Conservation (phyloP, 345 rosid genomes). For the Corchorus capsularis region DNA sequence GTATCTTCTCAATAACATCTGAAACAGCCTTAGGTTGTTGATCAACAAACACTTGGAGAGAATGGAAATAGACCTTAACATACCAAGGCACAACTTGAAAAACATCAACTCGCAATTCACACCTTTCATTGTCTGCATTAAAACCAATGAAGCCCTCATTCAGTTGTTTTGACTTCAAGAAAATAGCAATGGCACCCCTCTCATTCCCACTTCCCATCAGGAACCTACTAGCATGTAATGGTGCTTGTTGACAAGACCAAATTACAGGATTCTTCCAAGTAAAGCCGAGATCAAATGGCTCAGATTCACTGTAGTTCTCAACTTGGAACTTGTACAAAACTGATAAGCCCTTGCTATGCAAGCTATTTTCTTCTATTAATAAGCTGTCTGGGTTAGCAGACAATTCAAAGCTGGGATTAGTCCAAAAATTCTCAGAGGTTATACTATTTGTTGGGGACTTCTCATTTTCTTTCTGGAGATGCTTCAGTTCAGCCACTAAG, state of each 20-base stretch:
- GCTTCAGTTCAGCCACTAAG: conserved; percentile 41
- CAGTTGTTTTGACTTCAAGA: conserved; percentile 58
- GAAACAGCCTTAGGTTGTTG: conserved; percentile 47
- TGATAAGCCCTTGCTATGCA: conserved; percentile 35
- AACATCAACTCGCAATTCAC: conserved; percentile 60
- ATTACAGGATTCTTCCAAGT: conserved; percentile 70
- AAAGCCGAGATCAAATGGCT: conserved; percentile 72
- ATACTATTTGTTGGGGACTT: conserved; percentile 21
- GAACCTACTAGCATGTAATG: conserved; percentile 76
- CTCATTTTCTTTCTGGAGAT: conserved; percentile 35
- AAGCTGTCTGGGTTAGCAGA: conserved; percentile 67
- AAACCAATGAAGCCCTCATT: conserved; percentile 32
- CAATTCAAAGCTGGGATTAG: conserved; percentile 48
- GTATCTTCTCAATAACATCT: conserved; percentile 66
- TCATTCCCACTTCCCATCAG: conserved; percentile 98
- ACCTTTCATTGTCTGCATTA: conserved; percentile 31
- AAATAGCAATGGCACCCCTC: conserved; percentile 93
- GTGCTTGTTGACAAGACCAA: conserved; percentile 76
- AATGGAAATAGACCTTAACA: conserved; percentile 82
- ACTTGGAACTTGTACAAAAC: conserved; percentile 56
- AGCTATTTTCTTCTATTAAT: conserved; percentile 45
- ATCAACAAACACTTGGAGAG: conserved; percentile 73
- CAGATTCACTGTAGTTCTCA: conserved; percentile 52
- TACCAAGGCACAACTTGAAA: conserved; percentile 99
- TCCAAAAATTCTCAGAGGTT: conserved; percentile 33